A percentile compares a stretch with the other conserved stretches of the same genome.
These are phyloP conservation scores for Schizosaccharomyces pombe DNA, from an alignment of 805 yeast genomes.

Conservation along the genomic window DNA sequence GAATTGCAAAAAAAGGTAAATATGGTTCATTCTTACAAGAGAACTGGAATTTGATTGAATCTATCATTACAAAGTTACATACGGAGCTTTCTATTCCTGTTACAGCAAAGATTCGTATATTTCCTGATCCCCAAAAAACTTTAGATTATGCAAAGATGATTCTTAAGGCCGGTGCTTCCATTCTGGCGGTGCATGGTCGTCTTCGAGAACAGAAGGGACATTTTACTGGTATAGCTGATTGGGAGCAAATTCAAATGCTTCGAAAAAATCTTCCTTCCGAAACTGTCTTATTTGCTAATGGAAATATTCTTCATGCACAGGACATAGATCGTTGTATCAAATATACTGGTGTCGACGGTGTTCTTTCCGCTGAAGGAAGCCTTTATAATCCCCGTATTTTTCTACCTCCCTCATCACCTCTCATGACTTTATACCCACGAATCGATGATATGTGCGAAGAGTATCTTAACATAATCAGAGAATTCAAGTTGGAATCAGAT, in stretches of 20 bases:
- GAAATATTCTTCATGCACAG: constrained; percentile 74
- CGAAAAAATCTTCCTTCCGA: constrained; percentile 59
- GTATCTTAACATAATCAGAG: constrained; percentile 53
- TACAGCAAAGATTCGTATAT: constrained; percentile 85
- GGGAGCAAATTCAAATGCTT: constrained; percentile 53
- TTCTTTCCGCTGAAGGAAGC: constrained; percentile 95
- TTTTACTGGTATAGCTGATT: constrained; percentile 82
- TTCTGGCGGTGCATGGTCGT: constrained; percentile 83
- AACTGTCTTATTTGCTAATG: constrained; percentile 82
- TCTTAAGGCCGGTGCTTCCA: constrained; percentile 81
- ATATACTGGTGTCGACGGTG: constrained; percentile 56
- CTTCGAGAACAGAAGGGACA: constrained; percentile 96
- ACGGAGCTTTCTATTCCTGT: constrained; percentile 54
- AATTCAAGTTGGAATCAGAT: neutral
- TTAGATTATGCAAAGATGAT: constrained; percentile 75
- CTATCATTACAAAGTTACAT: constrained; percentile 45
- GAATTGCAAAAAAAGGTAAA: constrained; percentile 81
- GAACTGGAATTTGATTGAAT: constrained; percentile 68
- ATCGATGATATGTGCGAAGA: constrained; percentile 67
- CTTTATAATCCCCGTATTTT: constrained; percentile 84
- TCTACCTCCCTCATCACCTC: constrained; percentile 18
- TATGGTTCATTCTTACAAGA: constrained; percentile 95
- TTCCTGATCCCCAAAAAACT: constrained; percentile 60
- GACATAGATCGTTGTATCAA: constrained; percentile 51
- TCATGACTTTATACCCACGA: constrained; percentile 54